Base-by-base conservation (phyloP, 257 asterid species). In the Lycium ferocissimum region DNA sequence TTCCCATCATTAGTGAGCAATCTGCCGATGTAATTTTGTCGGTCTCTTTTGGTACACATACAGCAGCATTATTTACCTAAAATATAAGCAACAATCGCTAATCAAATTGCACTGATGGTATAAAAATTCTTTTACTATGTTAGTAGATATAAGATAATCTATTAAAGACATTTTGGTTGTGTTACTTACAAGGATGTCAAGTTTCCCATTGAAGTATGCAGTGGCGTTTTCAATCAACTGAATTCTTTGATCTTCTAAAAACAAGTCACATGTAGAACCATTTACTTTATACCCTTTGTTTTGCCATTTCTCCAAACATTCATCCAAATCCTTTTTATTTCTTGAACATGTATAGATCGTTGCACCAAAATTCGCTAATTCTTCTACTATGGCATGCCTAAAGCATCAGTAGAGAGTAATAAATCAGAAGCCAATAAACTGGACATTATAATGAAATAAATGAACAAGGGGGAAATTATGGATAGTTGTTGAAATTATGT, bases 21-120 rank as follows among this genome's bases (percentile, higher is more conserved):
- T 80, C 83, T 58, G 53, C 71, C 14, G 57, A 38, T 37, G 83
- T 80, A 43, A 58, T 56, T 12, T 80, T 33, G 37, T 51, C 38
- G 1, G 83, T 62, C 35, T 80, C 71, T n/a, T 80, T 80, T 20
- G 71, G 83, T 20, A 35, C 40, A 56, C 66, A 56, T 57, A 43
- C 33, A 58, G 67, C 83, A 35, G 83, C 83, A 58, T 80, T 80
- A 80, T 80, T 80, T 43, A 80, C 83, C 83, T 80, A 18, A n/a
- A 58, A 45, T 9, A 72, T 35, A 5, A 40, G 43, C 37, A 43
- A 43, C 4, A n/a, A 18, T 71, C 1, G 7, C 43, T 37, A 43
- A 4, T 40, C 57, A 72, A 18, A 72, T 45, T 9, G 15, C 22
- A 3, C 11, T 13, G 15, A 12, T 67, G 2, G 14, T 0, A 0